Evolutionary conservation across 345 rosid species (phyloP), one percentile per base, ranked within the genome.

Genomic region (Salix brachista): DNA sequence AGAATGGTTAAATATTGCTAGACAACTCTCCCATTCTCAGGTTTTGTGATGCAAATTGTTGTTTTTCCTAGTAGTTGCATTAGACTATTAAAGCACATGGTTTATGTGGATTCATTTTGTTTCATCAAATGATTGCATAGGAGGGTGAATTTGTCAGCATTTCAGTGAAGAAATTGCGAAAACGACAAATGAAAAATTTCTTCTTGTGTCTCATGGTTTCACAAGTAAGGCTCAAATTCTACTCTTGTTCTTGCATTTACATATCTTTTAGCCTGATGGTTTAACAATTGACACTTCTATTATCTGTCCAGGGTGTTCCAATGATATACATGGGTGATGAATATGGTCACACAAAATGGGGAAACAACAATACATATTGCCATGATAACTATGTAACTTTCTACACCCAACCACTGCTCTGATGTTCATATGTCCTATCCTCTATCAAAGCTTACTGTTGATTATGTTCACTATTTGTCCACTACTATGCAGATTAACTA

Each of bases 271-370:
- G 68, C 66, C 54, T 50, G 41, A 19, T 54, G 52, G 23, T 58
- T 23, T n/a, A 12, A 10, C 67, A 65, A 30, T 23, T 65, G 39
- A 26, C 21, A 6, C 21, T 65, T 65, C 10, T 65, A 84, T 75
- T 65, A 12, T 56, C 50, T 82, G 36, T 69, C 62, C 87, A 95
- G 99, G 99, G 99, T 69, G 96, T 93, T 79, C 99, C 99, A n/a
- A 95, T 95, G 99, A 81, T 91, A 74, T 84, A 85, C 82, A 93
- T 90, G 99, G 99, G 99, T 56, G 98, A 95, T 84, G 99, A 95
- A 86, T 95, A 93, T 85, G 99, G 99, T 48, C 99, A 93, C 82
- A 91, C 97, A 7, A 95, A 95, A 88, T 93, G 91, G 17, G 99
- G 99, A 73, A 93, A 95, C 91, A 95, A 91, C 89, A 95, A 93